These are phyloP conservation scores for Parafenestella ontariensis DNA, from an alignment of 2,329 filamentous ascomycete species.

Conservation along the genomic window DNA sequence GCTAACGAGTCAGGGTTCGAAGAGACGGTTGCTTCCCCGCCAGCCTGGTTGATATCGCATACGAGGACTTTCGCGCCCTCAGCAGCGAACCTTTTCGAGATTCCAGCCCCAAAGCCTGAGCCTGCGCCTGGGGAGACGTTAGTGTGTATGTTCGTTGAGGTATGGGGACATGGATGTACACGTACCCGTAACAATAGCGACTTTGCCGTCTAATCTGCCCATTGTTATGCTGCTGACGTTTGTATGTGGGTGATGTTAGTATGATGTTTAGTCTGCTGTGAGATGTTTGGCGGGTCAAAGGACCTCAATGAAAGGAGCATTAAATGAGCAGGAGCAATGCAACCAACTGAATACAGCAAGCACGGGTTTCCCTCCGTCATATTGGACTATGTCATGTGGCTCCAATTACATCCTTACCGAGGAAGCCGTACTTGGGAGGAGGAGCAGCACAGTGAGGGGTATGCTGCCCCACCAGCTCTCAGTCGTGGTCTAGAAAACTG, in stretches of 20 bases:
- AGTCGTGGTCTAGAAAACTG: neutral
- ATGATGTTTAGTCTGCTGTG: neutral
- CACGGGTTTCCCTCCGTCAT: conserved; percentile 11
- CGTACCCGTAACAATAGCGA: conserved; percentile 63
- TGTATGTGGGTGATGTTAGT: neutral
- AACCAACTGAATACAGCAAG: neutral
- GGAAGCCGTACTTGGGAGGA: conserved; percentile 6
- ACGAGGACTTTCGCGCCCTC: conserved; percentile 69
- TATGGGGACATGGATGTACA: conserved; percentile 10
- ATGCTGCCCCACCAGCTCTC: conserved; percentile 2
- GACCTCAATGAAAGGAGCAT: neutral
- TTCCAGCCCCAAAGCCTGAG: conserved; percentile 69
- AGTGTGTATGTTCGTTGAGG: conserved; percentile 1
- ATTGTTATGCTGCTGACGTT: conserved; percentile 22
- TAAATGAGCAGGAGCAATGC: neutral
- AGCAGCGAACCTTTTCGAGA: conserved; percentile 64
- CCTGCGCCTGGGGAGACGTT: conserved; percentile 57
- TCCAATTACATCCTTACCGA: neutral
- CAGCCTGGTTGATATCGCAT: conserved; percentile 64
- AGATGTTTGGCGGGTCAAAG: neutral
- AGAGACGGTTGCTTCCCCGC: conserved; percentile 58
- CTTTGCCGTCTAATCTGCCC: conserved; percentile 59
- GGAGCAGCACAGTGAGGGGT: conserved; percentile 22
- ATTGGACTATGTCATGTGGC: neutral
- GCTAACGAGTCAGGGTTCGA: conserved; percentile 47